Base-by-base conservation (phyloP, 208 protist genomes). In the Leishmania amazonensis region DNA sequence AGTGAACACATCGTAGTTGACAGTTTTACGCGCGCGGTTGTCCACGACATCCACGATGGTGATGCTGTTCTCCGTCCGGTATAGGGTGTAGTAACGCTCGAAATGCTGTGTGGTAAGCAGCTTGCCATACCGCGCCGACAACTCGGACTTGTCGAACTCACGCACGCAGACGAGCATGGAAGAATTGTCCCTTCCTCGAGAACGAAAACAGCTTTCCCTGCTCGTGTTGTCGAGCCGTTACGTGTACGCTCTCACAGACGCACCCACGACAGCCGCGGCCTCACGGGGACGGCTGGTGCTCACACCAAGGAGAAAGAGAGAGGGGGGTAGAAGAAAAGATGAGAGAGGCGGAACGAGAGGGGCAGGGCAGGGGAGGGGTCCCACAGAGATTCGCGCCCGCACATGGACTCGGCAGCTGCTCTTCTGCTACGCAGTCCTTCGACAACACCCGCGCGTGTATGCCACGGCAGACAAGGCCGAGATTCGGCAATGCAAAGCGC, bases 1-100 rank as follows among this genome's bases (percentile, higher is more conserved):
- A 28, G 84, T 80, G 78, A 80, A 58, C 21, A 86, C 86, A 71
- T 96, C 93, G 76, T 83, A 94, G 78, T 86, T 85, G 31, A 93
- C 60, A 0, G 86, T 85, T 74, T 90, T 90, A 35, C 93, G 83
- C 53, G 93, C 93, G 13, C 91, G 85, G n/a, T 79, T 85, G 64
- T 96, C 93, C 1, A 87, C 90, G 13, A 93, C 91, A 80, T 96
- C 93, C 24, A 90, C 89, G 8, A 96, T 62, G 3, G 88, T 93
- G 17, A 85, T 67, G 73, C 79, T 87, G 35, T 75, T 81, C 19
- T 80, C 78, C 9, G 75, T 83, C 3, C 62, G 60, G 65, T 87
- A 85, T 38, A 96, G 85, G 4, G 83, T 85, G 81, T 94, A 96
- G 76, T 93, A 89, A 17, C 89, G 85, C 81, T 91, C 90, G 38